Evolutionary conservation across 1,284 basidiomycete species (phyloP), one percentile per base, ranked within the genome.

Genomic region (Lignosus rhinocerotis): DNA sequence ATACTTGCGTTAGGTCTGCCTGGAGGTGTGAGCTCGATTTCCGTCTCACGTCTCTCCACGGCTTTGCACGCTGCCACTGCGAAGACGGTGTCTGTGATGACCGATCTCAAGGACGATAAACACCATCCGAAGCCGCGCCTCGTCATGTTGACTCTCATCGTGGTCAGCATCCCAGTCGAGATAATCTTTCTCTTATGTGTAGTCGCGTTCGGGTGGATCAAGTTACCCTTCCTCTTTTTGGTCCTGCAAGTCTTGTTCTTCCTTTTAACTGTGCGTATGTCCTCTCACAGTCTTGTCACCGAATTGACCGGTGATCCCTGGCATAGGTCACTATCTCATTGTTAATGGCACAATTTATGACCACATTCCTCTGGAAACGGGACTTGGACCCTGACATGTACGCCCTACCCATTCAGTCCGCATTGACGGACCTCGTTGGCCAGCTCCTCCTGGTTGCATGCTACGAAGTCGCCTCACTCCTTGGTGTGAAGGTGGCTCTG

Each of bases 371-470:
- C 41, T 98, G 95, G 95, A 83, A 82, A 21, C 84, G 80, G 58
- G 81, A 87, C 39, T 82, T 90, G 48, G 96, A 98, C 72, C 96
- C 96, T 11, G 95, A 97, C 73, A 90, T 92, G 74, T 97, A 98
- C 72, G 94, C 94, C 2, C 77, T 98, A 17, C 96, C 96, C 2
- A 85, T 96, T 39, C 93, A 97, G 64, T 94, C 92, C 1, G 91
- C 94, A 0, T 72, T 94, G 38, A 88, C 98, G 75, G 96, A 99
- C 72, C 86, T 98, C 48, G 74, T 93, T n/a, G 94, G 94, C 8
- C 95, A 98, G 73, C 72, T 91, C 9, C 75, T 97, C 17, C 84
- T 98, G 6, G 89, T 90, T 3, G 67, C 84, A 2, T 90, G 88
- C 69, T 93, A 90, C 65, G 82, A 87, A 71, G 73, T 90, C 45